Evolutionary conservation across 768 basidiomycete species (phyloP).

Genomic region (Daedaleopsis sinensis): DNA sequence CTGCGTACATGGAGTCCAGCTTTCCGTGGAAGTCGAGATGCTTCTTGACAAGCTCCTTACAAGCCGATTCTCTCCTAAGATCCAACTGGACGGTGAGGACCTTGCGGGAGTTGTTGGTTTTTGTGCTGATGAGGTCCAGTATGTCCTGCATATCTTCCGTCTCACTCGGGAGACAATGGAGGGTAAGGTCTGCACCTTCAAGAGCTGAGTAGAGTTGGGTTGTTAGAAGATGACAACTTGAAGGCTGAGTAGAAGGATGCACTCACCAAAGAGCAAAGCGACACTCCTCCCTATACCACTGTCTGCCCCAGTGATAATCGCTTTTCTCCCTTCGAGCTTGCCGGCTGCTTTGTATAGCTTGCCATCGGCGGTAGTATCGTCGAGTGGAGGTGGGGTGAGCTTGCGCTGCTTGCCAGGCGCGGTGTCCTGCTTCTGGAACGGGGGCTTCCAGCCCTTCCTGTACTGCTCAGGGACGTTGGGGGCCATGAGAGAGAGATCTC

Average conservation of each 20-base stretch:
- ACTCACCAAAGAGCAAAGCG: constrained; percentile 43
- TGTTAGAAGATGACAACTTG: not conserved
- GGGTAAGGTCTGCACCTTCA: constrained; percentile 40
- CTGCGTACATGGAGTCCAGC: constrained; percentile 44
- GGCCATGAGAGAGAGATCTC: constrained; percentile 2
- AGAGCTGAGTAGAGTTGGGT: constrained; percentile 24
- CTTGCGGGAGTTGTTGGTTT: constrained; percentile 40
- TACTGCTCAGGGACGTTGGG: constrained; percentile 29
- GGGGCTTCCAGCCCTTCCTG: constrained; percentile 36
- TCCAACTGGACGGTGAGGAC: constrained; percentile 42
- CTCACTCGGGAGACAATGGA: constrained; percentile 37
- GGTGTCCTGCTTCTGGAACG: constrained; percentile 32
- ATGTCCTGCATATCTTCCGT: constrained; percentile 43
- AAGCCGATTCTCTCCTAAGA: constrained; percentile 41
- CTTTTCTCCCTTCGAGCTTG: constrained; percentile 50
- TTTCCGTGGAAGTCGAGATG: constrained; percentile 40
- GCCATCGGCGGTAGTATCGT: constrained; percentile 48
- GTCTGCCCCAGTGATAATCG: constrained; percentile 54
- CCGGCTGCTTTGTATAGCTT: constrained; percentile 46
- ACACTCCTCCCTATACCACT: constrained; percentile 50
- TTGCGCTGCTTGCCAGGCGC: constrained; percentile 35
- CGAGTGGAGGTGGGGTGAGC: constrained; percentile 38
- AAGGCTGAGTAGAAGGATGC: not conserved
- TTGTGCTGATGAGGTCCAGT: constrained; percentile 40
- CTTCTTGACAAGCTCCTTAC: constrained; percentile 40